A percentile compares a stretch with the other conserved stretches of the same genome.
These are phyloP conservation scores for Penicillium macrosclerotiorum DNA, from an alignment of 495 filamentous ascomycete species.

Conservation along the genomic window DNA sequence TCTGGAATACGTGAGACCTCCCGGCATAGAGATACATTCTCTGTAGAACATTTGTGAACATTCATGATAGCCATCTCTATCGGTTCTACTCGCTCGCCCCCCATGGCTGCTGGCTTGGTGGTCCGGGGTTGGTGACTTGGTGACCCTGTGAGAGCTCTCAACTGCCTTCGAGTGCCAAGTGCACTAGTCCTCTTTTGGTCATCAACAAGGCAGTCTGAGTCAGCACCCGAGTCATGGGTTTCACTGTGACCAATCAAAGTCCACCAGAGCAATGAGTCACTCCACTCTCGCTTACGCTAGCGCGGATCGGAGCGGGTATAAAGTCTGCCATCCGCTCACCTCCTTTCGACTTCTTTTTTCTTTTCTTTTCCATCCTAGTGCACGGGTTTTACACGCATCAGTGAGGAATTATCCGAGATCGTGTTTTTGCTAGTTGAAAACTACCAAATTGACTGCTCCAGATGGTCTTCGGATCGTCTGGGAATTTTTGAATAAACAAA, in stretches of 20 bases:
- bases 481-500: conserved; percentile 50
- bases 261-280: not conserved
- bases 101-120: too few species aligned
- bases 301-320: conserved; percentile 8
- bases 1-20: not conserved
- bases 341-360: conserved; percentile 31
- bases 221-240: not conserved
- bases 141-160: not conserved
- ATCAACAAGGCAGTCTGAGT: not conserved
- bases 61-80: too few species aligned
- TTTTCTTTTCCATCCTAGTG: conserved; percentile 52
- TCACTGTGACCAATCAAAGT: not conserved
- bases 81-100: too few species aligned
- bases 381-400: conserved; percentile 56
- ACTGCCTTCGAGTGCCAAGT: not conserved
- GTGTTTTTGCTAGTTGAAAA: conserved; percentile 63
- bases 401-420: conserved; percentile 58
- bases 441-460: conserved; percentile 51
- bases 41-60: not conserved
- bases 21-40: not conserved
- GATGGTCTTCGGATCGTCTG: conserved; percentile 43
- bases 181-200: conserved; percentile 8
- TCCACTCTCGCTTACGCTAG: conserved; percentile 35
- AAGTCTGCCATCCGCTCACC: conserved; percentile 18
- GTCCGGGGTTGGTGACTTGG: not conserved